These are phyloP conservation scores for Pelargonium hybrid DNA, from an alignment of 441 rosid species.

Conservation along the genomic window DNA sequence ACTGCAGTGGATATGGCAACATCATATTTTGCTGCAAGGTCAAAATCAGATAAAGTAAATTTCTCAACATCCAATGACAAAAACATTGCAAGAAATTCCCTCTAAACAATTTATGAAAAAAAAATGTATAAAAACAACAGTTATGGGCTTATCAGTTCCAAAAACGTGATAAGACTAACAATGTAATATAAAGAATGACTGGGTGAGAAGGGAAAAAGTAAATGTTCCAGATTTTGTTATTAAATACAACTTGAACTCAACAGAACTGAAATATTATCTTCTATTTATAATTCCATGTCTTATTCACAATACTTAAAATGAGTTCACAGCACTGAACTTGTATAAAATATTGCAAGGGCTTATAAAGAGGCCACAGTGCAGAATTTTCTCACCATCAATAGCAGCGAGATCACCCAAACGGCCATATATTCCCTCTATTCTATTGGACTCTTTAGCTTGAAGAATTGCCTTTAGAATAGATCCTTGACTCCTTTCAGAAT, in stretches of 20 bases:
- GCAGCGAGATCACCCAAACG: conserved; percentile 98
- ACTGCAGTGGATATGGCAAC: conserved; percentile 93
- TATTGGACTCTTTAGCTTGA: conserved; percentile 65
- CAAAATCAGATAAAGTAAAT: conserved; percentile 14
- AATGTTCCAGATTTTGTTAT: background rate
- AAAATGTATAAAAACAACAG: background rate
- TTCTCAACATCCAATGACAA: background rate
- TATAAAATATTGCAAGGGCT: conserved; percentile 1
- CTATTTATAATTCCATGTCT: background rate
- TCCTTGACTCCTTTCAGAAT: conserved; percentile 86
- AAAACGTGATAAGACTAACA: background rate
- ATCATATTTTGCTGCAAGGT: conserved; percentile 79
- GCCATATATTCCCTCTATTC: conserved; percentile 85
- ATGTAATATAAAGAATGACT: background rate
- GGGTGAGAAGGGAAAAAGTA: background rate
- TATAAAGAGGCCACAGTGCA: conserved; percentile 3
- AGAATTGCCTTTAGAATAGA: conserved; percentile 78
- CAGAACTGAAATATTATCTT: background rate
- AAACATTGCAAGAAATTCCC: background rate
- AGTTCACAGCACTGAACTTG: background rate
- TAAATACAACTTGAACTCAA: background rate
- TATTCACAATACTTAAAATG: background rate
- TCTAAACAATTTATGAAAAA: background rate
- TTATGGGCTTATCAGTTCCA: background rate
- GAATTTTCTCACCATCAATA: conserved; percentile 62